These are phyloP conservation scores for Neonectria faginata DNA, from an alignment of 2,329 filamentous ascomycete genomes.

Conservation along the genomic window DNA sequence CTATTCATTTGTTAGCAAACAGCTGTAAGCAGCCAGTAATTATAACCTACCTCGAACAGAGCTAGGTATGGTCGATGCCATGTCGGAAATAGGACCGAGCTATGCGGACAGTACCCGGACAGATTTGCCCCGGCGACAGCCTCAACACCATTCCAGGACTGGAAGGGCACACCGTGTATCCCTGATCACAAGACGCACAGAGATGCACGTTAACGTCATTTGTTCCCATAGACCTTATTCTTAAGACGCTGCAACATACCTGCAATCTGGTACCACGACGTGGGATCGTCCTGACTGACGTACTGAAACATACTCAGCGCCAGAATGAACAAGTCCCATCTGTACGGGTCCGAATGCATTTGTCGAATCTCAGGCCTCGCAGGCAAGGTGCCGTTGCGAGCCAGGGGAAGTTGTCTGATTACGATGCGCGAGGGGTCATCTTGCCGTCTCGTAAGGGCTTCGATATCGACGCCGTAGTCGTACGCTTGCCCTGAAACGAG, in stretches of 20 bases:
- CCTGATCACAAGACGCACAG: conserved; percentile 58
- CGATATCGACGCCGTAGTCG: conserved; percentile 63
- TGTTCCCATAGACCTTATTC: background rate
- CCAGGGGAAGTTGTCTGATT: conserved; percentile 56
- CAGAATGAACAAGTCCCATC: conserved; percentile 82
- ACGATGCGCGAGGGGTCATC: conserved; percentile 53
- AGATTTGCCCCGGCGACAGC: conserved; percentile 63
- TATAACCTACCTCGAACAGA: conserved; percentile 63
- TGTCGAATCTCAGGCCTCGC: conserved; percentile 75
- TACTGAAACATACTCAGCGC: conserved; percentile 79
- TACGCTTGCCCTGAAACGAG: conserved; percentile 51
- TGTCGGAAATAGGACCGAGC: conserved; percentile 78
- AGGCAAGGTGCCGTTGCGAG: conserved; percentile 55
- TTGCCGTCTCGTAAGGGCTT: conserved; percentile 56
- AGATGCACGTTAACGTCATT: conserved; percentile 21
- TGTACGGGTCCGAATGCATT: conserved; percentile 71
- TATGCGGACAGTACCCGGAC: conserved; percentile 82
- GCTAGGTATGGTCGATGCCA: conserved; percentile 88
- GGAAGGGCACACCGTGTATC: conserved; percentile 81
- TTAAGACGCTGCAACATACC: conserved; percentile 61
- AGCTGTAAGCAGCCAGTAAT: rapidly evolving
- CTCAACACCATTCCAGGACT: conserved; percentile 64
- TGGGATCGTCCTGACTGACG: conserved; percentile 68
- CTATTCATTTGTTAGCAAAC: conserved; percentile 42
- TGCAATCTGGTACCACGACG: conserved; percentile 83